phyloP scores from a whole-genome alignment of 768 basidiomycete species.

The Rhizopogon sp. region DNA sequence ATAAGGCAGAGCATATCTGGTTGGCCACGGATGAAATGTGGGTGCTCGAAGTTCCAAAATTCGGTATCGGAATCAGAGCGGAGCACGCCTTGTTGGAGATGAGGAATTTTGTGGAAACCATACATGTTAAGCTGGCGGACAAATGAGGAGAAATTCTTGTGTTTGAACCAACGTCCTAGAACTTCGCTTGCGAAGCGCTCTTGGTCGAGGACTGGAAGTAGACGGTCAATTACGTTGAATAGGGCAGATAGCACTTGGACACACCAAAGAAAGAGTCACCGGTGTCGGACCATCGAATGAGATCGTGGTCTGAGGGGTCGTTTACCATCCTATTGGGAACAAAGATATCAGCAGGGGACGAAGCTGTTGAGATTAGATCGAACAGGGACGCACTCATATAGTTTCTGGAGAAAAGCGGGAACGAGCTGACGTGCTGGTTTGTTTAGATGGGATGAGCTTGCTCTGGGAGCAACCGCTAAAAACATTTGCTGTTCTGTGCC shows the following conservation, averaged over 20 bases:
- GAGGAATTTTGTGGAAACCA: slow-evolving; percentile 94
- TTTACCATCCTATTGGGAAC: slow-evolving; percentile 74
- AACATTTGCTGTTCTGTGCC: slow-evolving; percentile 54
- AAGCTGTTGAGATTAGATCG: slow-evolving; percentile 6
- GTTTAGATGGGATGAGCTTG: slow-evolving; percentile 35
- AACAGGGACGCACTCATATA: slow-evolving; percentile 68
- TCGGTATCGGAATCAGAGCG: slow-evolving; percentile 78
- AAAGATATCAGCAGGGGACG: slow-evolving; percentile 4
- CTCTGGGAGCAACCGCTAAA: slow-evolving; percentile 41
- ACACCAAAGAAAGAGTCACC: slow-evolving; percentile 92
- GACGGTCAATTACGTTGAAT: not conserved
- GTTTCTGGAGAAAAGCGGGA: slow-evolving; percentile 89
- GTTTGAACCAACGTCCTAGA: slow-evolving; percentile 95
- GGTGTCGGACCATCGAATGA: slow-evolving; percentile 88
- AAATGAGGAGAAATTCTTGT: slow-evolving; percentile 93
- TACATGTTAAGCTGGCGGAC: slow-evolving; percentile 97
- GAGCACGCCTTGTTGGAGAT: slow-evolving; percentile 91
- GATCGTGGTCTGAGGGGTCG: slow-evolving; percentile 71
- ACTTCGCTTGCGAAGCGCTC: slow-evolving; percentile 88
- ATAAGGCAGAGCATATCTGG: slow-evolving; percentile 86
- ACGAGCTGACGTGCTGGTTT: slow-evolving; percentile 47
- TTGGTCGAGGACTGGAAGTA: slow-evolving; percentile 72
- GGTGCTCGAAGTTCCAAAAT: slow-evolving; percentile 89
- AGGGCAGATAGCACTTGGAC: slow-evolving; percentile 8
- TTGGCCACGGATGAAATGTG: slow-evolving; percentile 84